These are phyloP conservation scores for Grosmannia penicillata DNA, from an alignment of 2,329 filamentous ascomycete species.

Conservation along the genomic window DNA sequence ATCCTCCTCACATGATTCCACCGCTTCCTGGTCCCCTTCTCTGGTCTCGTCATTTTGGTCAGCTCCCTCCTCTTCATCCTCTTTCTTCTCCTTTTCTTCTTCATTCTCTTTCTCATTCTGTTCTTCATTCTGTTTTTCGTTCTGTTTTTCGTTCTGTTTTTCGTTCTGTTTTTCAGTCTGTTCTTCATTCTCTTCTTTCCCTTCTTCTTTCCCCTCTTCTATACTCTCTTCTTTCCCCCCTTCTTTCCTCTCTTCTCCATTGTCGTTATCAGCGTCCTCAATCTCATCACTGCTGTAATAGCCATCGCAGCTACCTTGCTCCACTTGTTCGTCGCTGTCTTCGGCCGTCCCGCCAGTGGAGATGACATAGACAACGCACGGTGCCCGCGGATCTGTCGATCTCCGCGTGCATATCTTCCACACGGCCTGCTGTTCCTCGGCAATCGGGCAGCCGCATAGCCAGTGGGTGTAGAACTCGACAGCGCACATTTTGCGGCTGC, in stretches of 20 bases:
- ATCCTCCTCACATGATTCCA: neutral
- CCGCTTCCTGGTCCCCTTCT: neutral
- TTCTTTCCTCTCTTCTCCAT: neutral
- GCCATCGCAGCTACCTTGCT: too few species aligned
- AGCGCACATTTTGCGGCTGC: conserved; percentile 5
- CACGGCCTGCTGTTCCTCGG: neutral
- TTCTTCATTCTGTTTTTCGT: conserved; percentile 8
- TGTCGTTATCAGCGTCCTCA: neutral
- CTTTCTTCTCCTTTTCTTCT: neutral
- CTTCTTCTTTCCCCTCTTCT: neutral
- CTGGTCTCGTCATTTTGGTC: neutral
- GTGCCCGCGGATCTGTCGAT: neutral
- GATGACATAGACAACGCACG: neutral
- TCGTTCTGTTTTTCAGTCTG: too few species aligned
- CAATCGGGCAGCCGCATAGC: conserved; percentile 6
- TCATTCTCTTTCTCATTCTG: neutral
- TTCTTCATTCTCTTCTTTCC: too few species aligned
- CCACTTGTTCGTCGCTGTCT: too few species aligned
- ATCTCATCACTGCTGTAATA: too few species aligned
- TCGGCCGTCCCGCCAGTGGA: neutral
- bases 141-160: neutral
- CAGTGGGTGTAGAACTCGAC: conserved; percentile 2
- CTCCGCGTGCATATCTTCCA: conserved; percentile 2
- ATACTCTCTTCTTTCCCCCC: neutral
- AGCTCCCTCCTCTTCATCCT: neutral